Evolutionary conservation across 805 yeast genomes (phyloP).

Genomic region (Cyberlindnera suaveolens): DNA sequence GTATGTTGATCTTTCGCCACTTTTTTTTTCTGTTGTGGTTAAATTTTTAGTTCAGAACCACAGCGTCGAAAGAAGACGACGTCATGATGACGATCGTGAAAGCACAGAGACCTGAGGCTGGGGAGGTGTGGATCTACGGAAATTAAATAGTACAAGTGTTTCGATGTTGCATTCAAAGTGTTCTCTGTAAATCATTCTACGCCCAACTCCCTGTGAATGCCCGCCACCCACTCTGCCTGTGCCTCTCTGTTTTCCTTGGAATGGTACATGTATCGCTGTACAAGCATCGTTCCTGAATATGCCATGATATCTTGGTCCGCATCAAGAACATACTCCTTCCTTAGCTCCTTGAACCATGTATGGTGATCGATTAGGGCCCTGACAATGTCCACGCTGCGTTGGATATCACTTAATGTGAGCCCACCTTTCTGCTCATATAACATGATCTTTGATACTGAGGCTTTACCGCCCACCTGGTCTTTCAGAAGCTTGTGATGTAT

Average conservation of each 20-base stretch:
- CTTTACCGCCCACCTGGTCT: conserved; percentile 42
- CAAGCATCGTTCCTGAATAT: background rate
- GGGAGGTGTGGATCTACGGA: too few species aligned
- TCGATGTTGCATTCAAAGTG: too few species aligned
- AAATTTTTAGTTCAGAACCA: too few species aligned
- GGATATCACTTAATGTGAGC: conserved; percentile 40
- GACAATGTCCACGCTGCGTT: conserved; percentile 47
- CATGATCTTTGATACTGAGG: conserved; percentile 43
- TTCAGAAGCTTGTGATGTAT: conserved; percentile 43
- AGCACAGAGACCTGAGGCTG: too few species aligned
- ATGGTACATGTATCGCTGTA: background rate
- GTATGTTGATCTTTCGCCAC: too few species aligned
- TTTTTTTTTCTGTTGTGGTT: too few species aligned
- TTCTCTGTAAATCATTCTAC: too few species aligned
- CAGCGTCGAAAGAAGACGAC: too few species aligned
- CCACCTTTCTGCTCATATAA: conserved; percentile 50
- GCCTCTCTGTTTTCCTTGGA: background rate
- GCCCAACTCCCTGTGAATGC: too few species aligned
- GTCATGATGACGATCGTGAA: too few species aligned
- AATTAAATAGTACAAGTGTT: too few species aligned
- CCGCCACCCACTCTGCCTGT: background rate
- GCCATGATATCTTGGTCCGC: conserved; percentile 7
- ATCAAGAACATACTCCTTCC: conserved; percentile 32
- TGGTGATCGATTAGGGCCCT: conserved; percentile 48
- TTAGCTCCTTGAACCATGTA: conserved; percentile 57